Evolutionary conservation across 148 eudicot species (phyloP).

Genomic region (Rhododendron ovatum): DNA sequence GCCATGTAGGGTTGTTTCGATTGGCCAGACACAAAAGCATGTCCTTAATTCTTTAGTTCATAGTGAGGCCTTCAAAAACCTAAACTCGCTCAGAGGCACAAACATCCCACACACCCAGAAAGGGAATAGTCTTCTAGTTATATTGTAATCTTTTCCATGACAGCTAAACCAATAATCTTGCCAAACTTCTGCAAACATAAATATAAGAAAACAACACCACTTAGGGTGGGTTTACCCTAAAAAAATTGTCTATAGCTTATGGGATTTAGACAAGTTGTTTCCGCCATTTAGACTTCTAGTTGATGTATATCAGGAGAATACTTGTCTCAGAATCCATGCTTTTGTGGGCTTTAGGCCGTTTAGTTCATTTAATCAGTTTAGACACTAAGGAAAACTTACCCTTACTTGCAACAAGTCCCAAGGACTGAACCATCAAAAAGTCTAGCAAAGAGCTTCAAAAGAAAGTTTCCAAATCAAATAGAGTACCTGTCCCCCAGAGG

Average conservation of each 20-base stretch:
- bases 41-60: neutral
- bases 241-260: neutral
- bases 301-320: no score
- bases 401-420: neutral
- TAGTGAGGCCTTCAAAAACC: neutral
- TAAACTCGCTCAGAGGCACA: neutral
- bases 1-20: neutral
- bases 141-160: neutral
- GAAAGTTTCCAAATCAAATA: neutral
- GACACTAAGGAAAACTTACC: neutral
- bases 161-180: neutral
- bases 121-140: neutral
- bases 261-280: neutral
- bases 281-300: neutral
- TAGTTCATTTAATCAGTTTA: neutral
- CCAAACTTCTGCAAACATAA: neutral
- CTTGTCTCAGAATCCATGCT: neutral
- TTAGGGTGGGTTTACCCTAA: neutral
- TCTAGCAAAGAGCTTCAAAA: neutral
- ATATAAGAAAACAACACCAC: neutral
- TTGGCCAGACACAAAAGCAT: neutral
- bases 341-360: neutral
- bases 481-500: slow-evolving; percentile 85
- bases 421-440: neutral
- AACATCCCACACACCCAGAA: neutral